phyloP scores from a whole-genome alignment of 1,284 basidiomycete species.

The Afroboletus lepidellus region DNA sequence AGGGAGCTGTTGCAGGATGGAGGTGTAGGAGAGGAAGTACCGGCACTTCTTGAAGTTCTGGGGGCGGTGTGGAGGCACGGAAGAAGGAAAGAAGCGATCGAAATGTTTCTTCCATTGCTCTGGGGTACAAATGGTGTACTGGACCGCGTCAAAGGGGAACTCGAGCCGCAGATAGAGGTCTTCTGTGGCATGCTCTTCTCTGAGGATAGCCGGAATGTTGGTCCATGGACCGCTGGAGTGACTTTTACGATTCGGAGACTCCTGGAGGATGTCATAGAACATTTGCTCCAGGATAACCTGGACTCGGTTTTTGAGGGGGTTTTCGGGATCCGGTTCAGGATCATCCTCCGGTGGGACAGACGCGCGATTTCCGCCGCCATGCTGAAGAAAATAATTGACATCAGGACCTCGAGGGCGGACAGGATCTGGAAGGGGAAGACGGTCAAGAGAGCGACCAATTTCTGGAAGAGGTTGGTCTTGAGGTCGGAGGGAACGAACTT shows the following conservation, averaged over 20 bases:
- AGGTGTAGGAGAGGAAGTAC: background rate
- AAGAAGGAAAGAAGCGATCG: slow-evolving; percentile 2
- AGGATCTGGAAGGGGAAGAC: background rate
- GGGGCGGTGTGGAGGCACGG: background rate
- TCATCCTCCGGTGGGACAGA: background rate
- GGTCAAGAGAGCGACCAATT: no score
- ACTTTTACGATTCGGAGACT: slow-evolving; percentile 5
- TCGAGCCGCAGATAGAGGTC: background rate
- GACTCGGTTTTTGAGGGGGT: background rate
- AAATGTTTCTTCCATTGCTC: background rate
- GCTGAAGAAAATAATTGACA: slow-evolving; percentile 4
- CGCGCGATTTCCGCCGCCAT: slow-evolving; percentile 5
- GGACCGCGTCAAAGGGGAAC: background rate
- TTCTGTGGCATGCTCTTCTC: background rate
- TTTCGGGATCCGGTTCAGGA: background rate
- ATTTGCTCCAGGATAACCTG: slow-evolving; percentile 8
- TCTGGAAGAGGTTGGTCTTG: no score
- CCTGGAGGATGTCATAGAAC: slow-evolving; percentile 7
- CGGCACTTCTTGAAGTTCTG: background rate
- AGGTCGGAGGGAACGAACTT: no score
- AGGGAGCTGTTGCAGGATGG: background rate
- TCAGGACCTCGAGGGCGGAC: background rate
- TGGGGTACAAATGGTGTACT: background rate
- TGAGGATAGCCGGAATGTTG: background rate
- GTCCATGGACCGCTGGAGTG: slow-evolving; percentile 1